Conservation (phyloP, 805 yeast genomes). For the Candida alai region DNA sequence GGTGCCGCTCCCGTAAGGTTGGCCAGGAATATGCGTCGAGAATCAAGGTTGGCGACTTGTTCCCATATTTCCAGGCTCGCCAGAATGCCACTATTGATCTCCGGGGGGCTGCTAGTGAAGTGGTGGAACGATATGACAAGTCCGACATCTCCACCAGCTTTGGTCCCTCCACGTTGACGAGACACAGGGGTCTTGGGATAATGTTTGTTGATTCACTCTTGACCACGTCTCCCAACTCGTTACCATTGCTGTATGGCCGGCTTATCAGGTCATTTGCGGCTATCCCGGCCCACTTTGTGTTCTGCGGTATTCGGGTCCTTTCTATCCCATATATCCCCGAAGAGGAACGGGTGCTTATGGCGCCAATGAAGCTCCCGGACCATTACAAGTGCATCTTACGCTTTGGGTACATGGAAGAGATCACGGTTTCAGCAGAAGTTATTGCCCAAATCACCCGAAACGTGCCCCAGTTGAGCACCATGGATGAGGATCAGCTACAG, state of each 20-base stretch:
- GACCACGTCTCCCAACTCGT: conserved; percentile 40
- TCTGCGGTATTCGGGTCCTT: conserved; percentile 39
- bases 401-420: conserved; percentile 49
- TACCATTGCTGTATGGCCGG: conserved; percentile 40
- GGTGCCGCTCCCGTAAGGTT: conserved; percentile 40
- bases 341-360: conserved; percentile 39
- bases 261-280: conserved; percentile 39
- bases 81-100: conserved; percentile 6
- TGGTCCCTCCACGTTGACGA: conserved; percentile 17
- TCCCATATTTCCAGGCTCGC: conserved; percentile 15
- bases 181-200: conserved; percentile 37
- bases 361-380: conserved; percentile 39
- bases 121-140: background rate
- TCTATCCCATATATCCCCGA: conserved; percentile 39
- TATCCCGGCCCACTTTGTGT: conserved; percentile 42
- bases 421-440: conserved; percentile 17
- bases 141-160: conserved; percentile 13
- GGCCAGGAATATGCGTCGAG: conserved; percentile 33
- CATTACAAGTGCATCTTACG: conserved; percentile 47
- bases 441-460: conserved; percentile 17
- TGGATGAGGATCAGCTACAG: conserved; percentile 3
- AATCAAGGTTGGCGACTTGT: conserved; percentile 33
- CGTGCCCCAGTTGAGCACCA: conserved; percentile 15
- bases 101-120: background rate
- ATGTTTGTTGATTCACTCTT: conserved; percentile 37